Evolutionary conservation across 140 eudicot genomes (phyloP).

Genomic region (Senecio squalidus): DNA sequence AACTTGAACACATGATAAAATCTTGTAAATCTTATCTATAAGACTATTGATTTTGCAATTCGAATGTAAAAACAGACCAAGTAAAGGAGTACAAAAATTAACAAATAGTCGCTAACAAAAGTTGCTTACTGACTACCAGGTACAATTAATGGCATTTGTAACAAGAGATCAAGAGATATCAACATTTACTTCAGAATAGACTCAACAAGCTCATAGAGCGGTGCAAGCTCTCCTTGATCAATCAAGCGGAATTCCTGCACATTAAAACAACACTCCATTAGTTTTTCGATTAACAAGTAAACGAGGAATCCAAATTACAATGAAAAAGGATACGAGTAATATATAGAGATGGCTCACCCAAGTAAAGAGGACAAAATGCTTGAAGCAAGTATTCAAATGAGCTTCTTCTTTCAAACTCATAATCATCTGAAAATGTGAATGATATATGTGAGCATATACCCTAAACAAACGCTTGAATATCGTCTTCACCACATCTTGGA

Average conservation of each 20-base stretch:
- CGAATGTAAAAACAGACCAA: conserved; percentile 5
- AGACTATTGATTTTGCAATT: not conserved
- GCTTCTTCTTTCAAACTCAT: conserved; percentile 75
- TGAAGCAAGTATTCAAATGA: conserved; percentile 70
- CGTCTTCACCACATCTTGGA: conserved; percentile 64
- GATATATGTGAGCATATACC: conserved; percentile 69
- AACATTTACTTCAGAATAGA: conserved; percentile 40
- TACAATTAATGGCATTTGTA: conserved; percentile 14
- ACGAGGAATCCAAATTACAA: no score
- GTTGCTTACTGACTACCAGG: conserved; percentile 13
- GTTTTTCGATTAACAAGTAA: not conserved
- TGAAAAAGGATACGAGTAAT: no score
- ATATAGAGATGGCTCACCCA: conserved; percentile 37
- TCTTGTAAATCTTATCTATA: not conserved
- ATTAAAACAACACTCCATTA: conserved; percentile 14
- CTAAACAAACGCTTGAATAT: conserved; percentile 63
- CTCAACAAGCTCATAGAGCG: conserved; percentile 63
- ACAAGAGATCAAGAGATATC: not conserved
- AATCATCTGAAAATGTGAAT: conserved; percentile 68
- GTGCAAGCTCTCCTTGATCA: conserved; percentile 73
- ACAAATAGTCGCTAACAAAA: conserved; percentile 17
- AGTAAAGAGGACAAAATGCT: conserved; percentile 76
- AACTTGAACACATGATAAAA: not conserved
- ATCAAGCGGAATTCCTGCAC: conserved; percentile 70
- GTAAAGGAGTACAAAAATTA: conserved; percentile 7